phyloP scores from a whole-genome alignment of 106 monocot genomes.

The Xerophyta viscosa region DNA sequence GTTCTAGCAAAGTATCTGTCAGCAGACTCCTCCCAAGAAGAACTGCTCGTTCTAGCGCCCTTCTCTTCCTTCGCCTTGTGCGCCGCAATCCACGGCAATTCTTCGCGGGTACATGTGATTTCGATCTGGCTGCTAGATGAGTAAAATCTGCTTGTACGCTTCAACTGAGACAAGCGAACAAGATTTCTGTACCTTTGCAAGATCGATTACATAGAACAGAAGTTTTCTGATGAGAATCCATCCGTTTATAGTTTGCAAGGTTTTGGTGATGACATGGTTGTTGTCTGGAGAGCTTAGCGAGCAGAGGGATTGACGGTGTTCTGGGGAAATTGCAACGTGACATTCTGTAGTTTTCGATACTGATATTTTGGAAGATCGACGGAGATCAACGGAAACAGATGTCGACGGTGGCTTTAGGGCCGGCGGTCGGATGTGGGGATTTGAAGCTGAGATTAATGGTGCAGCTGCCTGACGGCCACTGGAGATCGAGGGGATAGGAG shows the following conservation, averaged over 20 bases:
- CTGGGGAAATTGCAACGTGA: constrained; percentile 12
- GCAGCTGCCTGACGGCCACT: too few species aligned
- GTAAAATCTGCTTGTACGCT: constrained; percentile 16
- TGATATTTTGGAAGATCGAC: too few species aligned
- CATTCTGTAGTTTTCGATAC: neutral
- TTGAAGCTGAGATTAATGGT: too few species aligned
- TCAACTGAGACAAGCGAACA: neutral
- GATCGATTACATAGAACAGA: too few species aligned
- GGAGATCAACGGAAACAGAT: too few species aligned
- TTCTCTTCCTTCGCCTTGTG: constrained; percentile 19
- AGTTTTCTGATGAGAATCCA: too few species aligned
- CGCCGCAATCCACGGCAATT: constrained; percentile 44
- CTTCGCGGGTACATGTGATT: neutral
- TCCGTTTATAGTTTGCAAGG: too few species aligned
- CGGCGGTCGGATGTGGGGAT: too few species aligned
- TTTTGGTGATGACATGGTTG: too few species aligned
- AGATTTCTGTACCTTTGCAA: neutral
- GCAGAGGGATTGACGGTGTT: constrained; percentile 11
- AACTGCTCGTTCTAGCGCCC: constrained; percentile 7
- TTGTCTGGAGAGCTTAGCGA: neutral
- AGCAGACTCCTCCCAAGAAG: constrained; percentile 73
- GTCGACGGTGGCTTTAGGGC: too few species aligned
- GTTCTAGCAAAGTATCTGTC: constrained; percentile 51
- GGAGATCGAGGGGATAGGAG: too few species aligned
- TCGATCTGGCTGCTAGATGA: constrained; percentile 8